Base-by-base conservation (phyloP, 352 stramenopile genomes). In the Phytophthora colocasiae region DNA sequence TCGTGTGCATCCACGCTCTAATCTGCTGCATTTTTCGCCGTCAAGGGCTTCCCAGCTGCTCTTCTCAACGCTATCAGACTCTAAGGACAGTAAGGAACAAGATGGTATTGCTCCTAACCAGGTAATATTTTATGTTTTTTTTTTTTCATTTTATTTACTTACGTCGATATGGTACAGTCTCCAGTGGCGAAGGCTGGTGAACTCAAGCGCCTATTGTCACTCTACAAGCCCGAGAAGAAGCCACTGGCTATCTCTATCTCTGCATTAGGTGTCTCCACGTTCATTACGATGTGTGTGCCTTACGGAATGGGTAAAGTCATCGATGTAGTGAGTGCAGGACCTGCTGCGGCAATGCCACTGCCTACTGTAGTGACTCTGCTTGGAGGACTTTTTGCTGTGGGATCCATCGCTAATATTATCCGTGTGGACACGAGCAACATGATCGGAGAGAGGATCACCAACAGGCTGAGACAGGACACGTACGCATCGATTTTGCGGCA, bases 361-460 rank as follows among this genome's bases (percentile, higher is more conserved):
- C 72, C 84, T 3, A 75, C 65, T 0, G 83, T 90, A 12, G 71
- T 87, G 38, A 76, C 79, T 9, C 78, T 81, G 12, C 75, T 96
- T 0, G 84, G 83, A 6, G 77, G 75, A 1, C 78, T 96, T 27
- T 94, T 96, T 56, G 70, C 84, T 41, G 58, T 80, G 47, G 88
- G 83, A 31, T 86, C 86, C 0, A 83, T 89, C n/a, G 75, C 81
- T 8, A 92, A 91, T 43, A 67, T 94, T 27, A 73, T 92, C 40
- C 77, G 88, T 43, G 79, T 93, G 15, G 81, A 94, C 63, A 85
- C 81, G 24, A 93, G 78, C 71, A 92, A 91, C 50, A 93, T 96
- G 86, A 95, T 95, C 55, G 88, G 86, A 62, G 88, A 94, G 69
- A 78, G 88, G 55, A 93, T 96, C 70, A 89, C 83, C 26, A 92